Evolutionary conservation across 495 filamentous ascomycete species (phyloP), one percentile per base, ranked within the genome.

Genomic region (Podospora conica): DNA sequence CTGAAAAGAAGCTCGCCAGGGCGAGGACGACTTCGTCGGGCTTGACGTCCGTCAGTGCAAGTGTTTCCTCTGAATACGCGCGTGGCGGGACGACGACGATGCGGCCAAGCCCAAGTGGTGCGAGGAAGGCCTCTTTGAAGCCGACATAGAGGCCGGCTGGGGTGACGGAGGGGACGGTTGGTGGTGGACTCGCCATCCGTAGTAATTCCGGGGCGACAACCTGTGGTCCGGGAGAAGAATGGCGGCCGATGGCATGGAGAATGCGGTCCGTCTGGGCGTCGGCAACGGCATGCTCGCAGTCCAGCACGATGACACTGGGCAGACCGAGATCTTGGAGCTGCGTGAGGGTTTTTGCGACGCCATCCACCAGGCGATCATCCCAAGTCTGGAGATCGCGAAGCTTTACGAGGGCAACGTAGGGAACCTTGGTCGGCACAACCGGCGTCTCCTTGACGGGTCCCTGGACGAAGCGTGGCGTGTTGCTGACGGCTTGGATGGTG

Each of bases 321-420:
- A 98, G 82, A 18, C 96, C 95, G 25, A 99, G 81, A 57, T 87
- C 85, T 25, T 84, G 83, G 8, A 99, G 86, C 72, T 96, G 93
- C 10, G 87, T 86, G 21, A 99, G 75, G 0, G 96, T 98, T 68
- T 86, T 87, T 0, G 88, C 92, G 59, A 97, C 85, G 0, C 92
- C 95, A 59, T 86, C 71, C 2, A 98, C 70, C 0, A 84, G 89
- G 8, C 78, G 74, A 62, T 93, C 85, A 71, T 88, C 82, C 60
- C 95, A 81, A 1, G 75, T 73, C 70, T 95, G 87, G 4, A 91
- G 89, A 24, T 83, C 83, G 53, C 88, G 85, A 55, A 98, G 82
- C 73, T 96, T 96, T 61, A 99, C 87, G 65, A 99, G 74, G 11
- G 95, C 93, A 31, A 96, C 79, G 75, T 97, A 92, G 23, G 93